Evolutionary conservation across 2,329 filamentous ascomycete species (phyloP), one percentile per base, ranked within the genome.

Genomic region (Talaromyces piceae): DNA sequence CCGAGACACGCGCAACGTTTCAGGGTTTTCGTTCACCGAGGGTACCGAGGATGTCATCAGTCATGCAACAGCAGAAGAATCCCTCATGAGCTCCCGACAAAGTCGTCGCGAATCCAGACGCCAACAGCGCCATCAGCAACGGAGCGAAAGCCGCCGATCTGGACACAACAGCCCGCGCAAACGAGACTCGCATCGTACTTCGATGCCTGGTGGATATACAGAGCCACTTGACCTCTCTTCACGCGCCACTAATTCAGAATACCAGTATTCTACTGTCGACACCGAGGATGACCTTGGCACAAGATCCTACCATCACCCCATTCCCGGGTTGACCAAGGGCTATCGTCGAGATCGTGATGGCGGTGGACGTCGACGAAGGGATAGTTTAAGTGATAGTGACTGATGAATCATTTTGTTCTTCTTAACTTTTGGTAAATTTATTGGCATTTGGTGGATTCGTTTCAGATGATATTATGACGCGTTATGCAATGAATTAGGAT

Each of bases 281-380:
- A 54, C 48, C 2, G 70, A 67, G 12, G 64, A 68, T 0, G 69
- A 74, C 22, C 64, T 71, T 2, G 69, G 68, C 4, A 79, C 76
- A 11, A 79, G 77, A 63, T 72, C 70, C 45, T 82, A 82, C 58
- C 74, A 76, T 23, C 78, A 79, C 64, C 73, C 78, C 7, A 77
- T 82, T 45, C 78, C 79, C 0, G 77, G 76, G 0, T 57, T 81
- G 58, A 77, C 71, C 53, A 68, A 69, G 56, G 70, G 68, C 8
- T 72, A 72, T 50, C 63, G 69, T 9, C 67, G 68, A 25, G 66
- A 68, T 30, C 61, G 61, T 31, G 48, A 52, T 11, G 61, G 62
- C 12, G 60, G 62, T 16, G 60, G 62, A n/a, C 67, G 67, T 13
- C 67, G 73, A 31, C 66, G 76, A 41, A 69, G 76, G 54, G 77